A percentile compares a stretch with the other conserved stretches of the same genome.
These are phyloP conservation scores for Dimocarpus longan DNA, from an alignment of 345 rosid genomes.

Conservation along the genomic window DNA sequence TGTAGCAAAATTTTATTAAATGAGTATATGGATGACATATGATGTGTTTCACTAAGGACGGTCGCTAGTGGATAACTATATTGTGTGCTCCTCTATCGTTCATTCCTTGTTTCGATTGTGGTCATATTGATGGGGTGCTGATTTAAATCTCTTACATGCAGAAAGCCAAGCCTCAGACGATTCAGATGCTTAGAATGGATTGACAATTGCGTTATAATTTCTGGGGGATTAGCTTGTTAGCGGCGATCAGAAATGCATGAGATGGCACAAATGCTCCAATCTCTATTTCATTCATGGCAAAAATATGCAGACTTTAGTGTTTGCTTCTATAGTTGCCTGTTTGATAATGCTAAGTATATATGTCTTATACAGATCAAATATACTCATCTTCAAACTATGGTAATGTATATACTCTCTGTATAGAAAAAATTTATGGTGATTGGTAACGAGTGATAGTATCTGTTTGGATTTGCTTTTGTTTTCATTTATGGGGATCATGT, in stretches of 20 bases:
- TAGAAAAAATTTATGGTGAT: conserved; percentile 16
- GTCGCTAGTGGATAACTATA: background rate
- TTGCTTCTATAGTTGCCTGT: background rate
- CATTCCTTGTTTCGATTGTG: background rate
- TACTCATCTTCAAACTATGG: conserved; percentile 5
- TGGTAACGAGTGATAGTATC: background rate
- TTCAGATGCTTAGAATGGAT: conserved; percentile 6
- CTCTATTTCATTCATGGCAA: background rate
- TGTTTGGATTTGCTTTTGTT: conserved; percentile 5
- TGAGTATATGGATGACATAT: too few relatives aligned
- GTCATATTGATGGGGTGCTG: background rate
- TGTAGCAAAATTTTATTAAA: background rate
- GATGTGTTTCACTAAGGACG: too few relatives aligned
- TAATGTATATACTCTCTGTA: background rate
- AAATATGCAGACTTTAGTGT: background rate
- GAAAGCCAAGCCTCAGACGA: conserved; percentile 1
- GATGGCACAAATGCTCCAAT: background rate
- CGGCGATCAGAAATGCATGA: background rate
- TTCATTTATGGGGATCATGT: background rate
- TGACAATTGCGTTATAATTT: background rate
- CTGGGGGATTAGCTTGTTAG: background rate
- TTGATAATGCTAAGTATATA: conserved; percentile 9
- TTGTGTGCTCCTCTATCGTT: background rate
- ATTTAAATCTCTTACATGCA: background rate
- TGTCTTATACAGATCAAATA: background rate